Evolutionary conservation across 164 flowering plant genomes (phyloP).

Genomic region (Liriodendron chinense): DNA sequence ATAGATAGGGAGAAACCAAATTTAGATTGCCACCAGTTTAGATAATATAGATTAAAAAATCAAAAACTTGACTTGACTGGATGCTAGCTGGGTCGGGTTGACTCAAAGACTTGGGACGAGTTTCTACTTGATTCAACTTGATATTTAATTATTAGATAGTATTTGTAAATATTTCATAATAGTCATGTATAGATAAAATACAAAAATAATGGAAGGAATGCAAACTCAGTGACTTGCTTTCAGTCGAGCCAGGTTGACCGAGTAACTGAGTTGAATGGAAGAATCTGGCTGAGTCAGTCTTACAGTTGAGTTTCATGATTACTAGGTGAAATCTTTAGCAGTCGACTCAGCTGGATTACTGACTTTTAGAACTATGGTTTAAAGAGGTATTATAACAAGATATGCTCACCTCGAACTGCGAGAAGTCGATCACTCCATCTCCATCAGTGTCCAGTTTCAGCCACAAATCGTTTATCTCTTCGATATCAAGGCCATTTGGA

Average conservation of each 20-base stretch:
- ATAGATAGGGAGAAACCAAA: neutral
- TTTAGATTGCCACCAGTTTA: neutral
- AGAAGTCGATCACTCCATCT: slow-evolving; percentile 63
- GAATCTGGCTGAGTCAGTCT: too few relatives aligned
- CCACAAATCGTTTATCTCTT: slow-evolving; percentile 85
- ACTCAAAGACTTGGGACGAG: too few relatives aligned
- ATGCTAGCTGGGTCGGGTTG: neutral
- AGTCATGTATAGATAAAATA: too few relatives aligned
- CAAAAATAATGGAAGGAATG: too few relatives aligned
- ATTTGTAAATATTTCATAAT: too few relatives aligned
- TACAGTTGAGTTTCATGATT: neutral
- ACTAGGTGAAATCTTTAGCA: neutral
- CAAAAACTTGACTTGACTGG: neutral
- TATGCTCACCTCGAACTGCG: slow-evolving; percentile 70
- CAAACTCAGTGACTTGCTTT: too few relatives aligned
- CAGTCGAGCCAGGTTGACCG: too few relatives aligned
- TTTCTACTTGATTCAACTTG: too few relatives aligned
- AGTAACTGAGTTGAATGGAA: too few relatives aligned
- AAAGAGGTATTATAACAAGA: neutral
- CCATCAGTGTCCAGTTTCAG: slow-evolving; percentile 71
- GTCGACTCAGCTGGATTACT: neutral
- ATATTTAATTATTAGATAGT: too few relatives aligned
- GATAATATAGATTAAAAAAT: neutral
- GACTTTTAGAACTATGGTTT: too few relatives aligned
- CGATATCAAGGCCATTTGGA: slow-evolving; percentile 56